phyloP scores from a whole-genome alignment of 2,329 filamentous ascomycete species.

The Elsinoe perseae region DNA sequence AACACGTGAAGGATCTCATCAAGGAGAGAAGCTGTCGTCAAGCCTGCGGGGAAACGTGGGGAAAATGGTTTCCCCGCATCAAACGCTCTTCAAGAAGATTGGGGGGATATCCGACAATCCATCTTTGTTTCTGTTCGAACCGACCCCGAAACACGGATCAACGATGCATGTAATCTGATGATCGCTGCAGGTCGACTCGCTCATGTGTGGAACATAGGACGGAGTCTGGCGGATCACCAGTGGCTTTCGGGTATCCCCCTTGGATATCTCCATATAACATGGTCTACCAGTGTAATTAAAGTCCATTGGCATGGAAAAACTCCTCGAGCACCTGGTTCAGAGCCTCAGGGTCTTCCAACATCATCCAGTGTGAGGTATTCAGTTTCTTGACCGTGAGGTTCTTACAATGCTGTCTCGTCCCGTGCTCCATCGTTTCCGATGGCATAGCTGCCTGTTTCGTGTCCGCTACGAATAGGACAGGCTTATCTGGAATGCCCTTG shows the following conservation, averaged over 20 bases:
- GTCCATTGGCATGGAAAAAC: constrained; percentile 7
- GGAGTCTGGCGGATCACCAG: not conserved
- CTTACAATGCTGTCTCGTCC: constrained; percentile 26
- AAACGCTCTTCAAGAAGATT: not conserved
- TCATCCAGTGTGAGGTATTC: constrained; percentile 32
- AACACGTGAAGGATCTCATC: not conserved
- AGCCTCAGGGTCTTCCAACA: constrained; percentile 32
- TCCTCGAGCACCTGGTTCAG: constrained; percentile 11
- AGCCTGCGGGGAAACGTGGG: constrained; percentile 1
- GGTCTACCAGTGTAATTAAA: not conserved
- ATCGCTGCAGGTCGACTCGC: not conserved
- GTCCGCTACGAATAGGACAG: constrained; percentile 31
- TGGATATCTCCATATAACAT: not conserved
- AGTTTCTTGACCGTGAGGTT: constrained; percentile 30
- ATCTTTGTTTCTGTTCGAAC: not conserved
- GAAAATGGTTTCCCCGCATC: constrained; percentile 5
- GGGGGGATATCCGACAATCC: constrained; percentile 4
- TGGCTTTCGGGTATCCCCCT: not conserved
- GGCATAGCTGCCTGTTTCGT: constrained; percentile 31
- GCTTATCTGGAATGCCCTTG: constrained; percentile 24
- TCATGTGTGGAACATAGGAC: not conserved
- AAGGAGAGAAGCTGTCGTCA: not conserved
- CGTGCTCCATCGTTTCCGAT: constrained; percentile 26
- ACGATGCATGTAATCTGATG: not conserved
- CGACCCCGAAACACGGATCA: not conserved